Conservation (phyloP, 225 moss, liverwort and hornwort species). For the Bryum argenteum region DNA sequence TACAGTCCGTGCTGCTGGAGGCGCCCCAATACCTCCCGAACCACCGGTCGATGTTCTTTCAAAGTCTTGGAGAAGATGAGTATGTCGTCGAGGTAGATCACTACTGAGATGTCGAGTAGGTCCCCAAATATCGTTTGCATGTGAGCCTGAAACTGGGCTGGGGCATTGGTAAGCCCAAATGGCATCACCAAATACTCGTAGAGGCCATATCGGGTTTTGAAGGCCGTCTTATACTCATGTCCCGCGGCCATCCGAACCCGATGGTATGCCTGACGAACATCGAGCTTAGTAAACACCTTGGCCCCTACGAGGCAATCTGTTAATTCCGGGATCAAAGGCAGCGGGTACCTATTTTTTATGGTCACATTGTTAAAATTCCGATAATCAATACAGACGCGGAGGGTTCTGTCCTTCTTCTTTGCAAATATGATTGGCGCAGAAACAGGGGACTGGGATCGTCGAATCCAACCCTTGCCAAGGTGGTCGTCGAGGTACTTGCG, state of each 20-base stretch:
- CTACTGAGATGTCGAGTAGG: background rate
- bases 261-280: no score
- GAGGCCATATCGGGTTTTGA: no score
- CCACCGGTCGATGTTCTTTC: background rate
- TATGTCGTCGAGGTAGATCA: background rate
- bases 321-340: background rate
- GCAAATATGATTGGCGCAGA: no score
- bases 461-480: no score
- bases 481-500: no score
- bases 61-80: background rate
- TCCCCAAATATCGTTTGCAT: background rate
- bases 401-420: background rate
- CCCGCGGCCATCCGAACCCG: no score
- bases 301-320: background rate
- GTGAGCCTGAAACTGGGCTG: background rate
- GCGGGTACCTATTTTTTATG: background rate
- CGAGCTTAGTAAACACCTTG: no score
- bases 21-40: background rate
- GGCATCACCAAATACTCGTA: no score
- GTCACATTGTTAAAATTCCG: background rate
- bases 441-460: no score
- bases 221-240: no score
- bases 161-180: background rate
- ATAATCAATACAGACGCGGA: background rate
- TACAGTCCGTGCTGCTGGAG: background rate